Evolutionary conservation across 2,329 filamentous ascomycete genomes (phyloP), one percentile per base, ranked within the genome.

Genomic region (Talaromyces sp.): DNA sequence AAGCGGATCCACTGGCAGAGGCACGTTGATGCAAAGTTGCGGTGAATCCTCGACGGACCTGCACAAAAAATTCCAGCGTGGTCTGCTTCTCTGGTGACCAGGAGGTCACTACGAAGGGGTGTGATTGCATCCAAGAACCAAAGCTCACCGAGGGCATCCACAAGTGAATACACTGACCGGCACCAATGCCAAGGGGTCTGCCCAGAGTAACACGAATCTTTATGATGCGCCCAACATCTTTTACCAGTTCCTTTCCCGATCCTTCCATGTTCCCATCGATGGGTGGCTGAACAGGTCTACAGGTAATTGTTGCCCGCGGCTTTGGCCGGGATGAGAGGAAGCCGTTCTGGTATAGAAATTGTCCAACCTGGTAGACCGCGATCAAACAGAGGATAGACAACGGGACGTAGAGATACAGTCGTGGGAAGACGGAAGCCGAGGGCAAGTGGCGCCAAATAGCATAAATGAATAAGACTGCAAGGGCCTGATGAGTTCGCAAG

Each of bases 1-100:
- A 72, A 60, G 70, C 22, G 4, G 63, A 71, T 58, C 56, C 66
- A 33, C 48, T 65, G 22, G 27, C 11, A 24, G 41, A 60, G 11
- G 61, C 60, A n/a, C 61, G 68, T 33, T 47, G 62, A 35, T 66
- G 52, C 60, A 79, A 67, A 56, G 73, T 66, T 50, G 66, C 60
- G 8, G 72, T 73, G 7, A 78, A 69, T 50, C 74, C 70, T 60
- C 64, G 37, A n/a, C 64, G 66, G 61, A 71, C 68, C 63, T 77
- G 54, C 2, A 78, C 69, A 11, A 78, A 69, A 57, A 79, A 69
- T 47, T 78, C 69, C 19, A 79, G 54, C 27, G 65, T 70, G n/a
- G 66, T 65, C 63, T 73, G 70, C 48, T 64, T 67, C 14, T 59
- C 63, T n/a, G 8, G 37, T 3, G 70, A 73, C 71, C 68, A 76